Percentiles rank a stretch among this genome's conserved stretches.
Conservation (phyloP, 2,329 filamentous ascomycete genomes). For the Paracorniculantispora psalliotae region DNA sequence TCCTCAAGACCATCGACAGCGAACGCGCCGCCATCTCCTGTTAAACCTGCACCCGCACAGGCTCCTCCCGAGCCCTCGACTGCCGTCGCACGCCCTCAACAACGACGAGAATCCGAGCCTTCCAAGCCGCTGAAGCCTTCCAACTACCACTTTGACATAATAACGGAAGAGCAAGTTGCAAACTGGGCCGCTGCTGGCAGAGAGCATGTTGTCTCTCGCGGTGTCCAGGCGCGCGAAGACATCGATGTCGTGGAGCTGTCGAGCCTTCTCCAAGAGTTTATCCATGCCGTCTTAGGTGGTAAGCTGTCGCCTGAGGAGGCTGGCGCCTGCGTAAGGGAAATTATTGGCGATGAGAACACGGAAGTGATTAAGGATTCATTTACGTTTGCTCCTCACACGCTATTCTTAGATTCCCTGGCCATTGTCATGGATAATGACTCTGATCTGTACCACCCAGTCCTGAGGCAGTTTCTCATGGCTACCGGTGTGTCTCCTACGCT, state of each 20-base stretch:
- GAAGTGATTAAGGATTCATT: slow-evolving; percentile 46
- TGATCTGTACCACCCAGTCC: slow-evolving; percentile 38
- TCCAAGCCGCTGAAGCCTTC: slow-evolving; percentile 31
- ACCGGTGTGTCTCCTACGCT: slow-evolving; percentile 66
- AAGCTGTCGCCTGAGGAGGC: slow-evolving; percentile 64
- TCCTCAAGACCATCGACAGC: background rate
- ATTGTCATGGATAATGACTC: slow-evolving; percentile 71
- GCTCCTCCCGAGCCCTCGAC: background rate
- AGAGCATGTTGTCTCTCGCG: slow-evolving; percentile 61
- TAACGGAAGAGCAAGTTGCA: slow-evolving; percentile 65
- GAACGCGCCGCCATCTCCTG: background rate
- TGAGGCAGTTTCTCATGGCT: slow-evolving; percentile 65
- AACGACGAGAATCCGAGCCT: slow-evolving; percentile 8
- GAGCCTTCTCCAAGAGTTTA: slow-evolving; percentile 77
- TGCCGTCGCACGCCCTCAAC: slow-evolving; percentile 15
- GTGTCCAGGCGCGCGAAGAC: slow-evolving; percentile 58
- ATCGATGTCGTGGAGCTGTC: slow-evolving; percentile 66
- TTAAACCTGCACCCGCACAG: background rate
- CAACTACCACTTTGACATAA: slow-evolving; percentile 66
- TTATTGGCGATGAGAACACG: slow-evolving; percentile 55
- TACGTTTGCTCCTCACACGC: slow-evolving; percentile 56
- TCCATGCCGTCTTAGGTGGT: slow-evolving; percentile 67
- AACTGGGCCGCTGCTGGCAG: slow-evolving; percentile 66
- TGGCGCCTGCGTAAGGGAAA: slow-evolving; percentile 67
- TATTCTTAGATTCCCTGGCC: slow-evolving; percentile 80